Conservation (phyloP, 495 filamentous ascomycete species). For the Aspergillus egyptiacus region DNA sequence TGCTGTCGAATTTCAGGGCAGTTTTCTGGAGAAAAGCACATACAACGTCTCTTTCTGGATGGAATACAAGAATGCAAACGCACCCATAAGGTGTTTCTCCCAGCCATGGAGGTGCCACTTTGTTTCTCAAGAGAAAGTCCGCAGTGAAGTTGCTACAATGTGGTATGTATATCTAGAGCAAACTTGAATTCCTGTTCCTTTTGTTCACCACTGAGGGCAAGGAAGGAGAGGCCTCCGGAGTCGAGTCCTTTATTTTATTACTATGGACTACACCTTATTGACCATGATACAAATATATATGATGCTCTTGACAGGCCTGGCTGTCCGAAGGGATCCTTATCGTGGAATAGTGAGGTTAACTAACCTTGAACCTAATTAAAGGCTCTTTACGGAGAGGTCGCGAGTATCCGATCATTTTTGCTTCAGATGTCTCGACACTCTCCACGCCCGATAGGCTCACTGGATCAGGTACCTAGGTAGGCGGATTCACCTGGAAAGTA, state of each 20-base stretch:
- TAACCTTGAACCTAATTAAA: conserved; percentile 23
- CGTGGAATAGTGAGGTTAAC: conserved; percentile 24
- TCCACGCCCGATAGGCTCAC: conserved; percentile 30
- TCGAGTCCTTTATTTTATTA: conserved; percentile 44
- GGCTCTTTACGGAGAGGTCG: conserved; percentile 28
- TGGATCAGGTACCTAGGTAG: conserved; percentile 16
- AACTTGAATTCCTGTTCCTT: conserved; percentile 33
- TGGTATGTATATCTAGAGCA: conserved; percentile 31
- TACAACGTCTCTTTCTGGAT: conserved; percentile 24
- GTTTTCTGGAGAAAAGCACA: conserved; percentile 16
- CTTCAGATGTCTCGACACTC: conserved; percentile 27
- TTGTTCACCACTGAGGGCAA: conserved; percentile 31
- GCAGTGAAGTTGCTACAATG: no score
- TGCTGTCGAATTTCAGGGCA: conserved; percentile 15
- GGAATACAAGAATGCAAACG: conserved; percentile 15
- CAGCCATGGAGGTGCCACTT: conserved; percentile 15
- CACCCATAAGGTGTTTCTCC: conserved; percentile 22
- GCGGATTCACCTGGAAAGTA: conserved; percentile 21
- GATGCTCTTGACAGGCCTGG: conserved; percentile 25
- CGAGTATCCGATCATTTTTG: conserved; percentile 25
- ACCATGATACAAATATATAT: conserved; percentile 28
- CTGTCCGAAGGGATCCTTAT: conserved; percentile 7
- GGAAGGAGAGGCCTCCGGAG: conserved; percentile 22
- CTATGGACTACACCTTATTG: conserved; percentile 44
- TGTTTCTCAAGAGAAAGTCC: conserved; percentile 33